Conservation (phyloP, 2,329 filamentous ascomycete genomes). For the Aspergillus sp. region DNA sequence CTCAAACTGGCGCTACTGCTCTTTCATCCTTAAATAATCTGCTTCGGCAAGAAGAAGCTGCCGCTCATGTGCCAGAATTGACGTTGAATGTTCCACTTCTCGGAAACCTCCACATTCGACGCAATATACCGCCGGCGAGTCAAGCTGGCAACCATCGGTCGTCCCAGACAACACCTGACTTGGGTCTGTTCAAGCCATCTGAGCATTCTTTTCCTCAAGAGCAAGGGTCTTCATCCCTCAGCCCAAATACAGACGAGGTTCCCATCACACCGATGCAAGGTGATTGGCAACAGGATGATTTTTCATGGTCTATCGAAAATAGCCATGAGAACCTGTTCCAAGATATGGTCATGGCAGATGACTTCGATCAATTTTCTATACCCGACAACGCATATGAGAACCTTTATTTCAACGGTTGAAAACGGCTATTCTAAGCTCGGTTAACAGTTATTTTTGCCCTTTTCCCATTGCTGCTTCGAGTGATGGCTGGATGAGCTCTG, state of each 20-base stretch:
- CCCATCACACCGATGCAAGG: not conserved
- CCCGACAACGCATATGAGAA: too few relatives aligned
- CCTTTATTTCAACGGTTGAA: too few relatives aligned
- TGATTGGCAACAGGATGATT: conserved; percentile 1
- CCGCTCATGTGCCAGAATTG: conserved; percentile 1
- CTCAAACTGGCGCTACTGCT: conserved; percentile 3
- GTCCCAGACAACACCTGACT: too few relatives aligned
- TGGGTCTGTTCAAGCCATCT: not conserved
- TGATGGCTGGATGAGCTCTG: too few relatives aligned
- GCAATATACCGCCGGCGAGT: conserved; percentile 1
- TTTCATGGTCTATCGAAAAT: conserved; percentile 7
- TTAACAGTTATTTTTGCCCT: too few relatives aligned
- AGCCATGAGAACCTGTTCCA: too few relatives aligned
- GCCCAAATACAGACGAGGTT: not conserved
- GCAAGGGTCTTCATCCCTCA: not conserved
- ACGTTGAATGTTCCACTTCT: conserved; percentile 11
- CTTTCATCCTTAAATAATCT: conserved; percentile 7
- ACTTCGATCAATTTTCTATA: too few relatives aligned
- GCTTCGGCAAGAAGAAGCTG: conserved; percentile 5
- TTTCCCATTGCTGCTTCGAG: too few relatives aligned
- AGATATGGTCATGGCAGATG: too few relatives aligned
- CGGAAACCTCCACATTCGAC: conserved; percentile 12
- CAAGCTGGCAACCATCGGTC: not conserved
- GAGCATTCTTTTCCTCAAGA: not conserved
- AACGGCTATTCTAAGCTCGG: too few relatives aligned